A percentile compares a stretch with the other conserved stretches of the same genome.
Conservation (phyloP, 192 early-diverging fungal genomes). For the Linnemannia exigua region DNA sequence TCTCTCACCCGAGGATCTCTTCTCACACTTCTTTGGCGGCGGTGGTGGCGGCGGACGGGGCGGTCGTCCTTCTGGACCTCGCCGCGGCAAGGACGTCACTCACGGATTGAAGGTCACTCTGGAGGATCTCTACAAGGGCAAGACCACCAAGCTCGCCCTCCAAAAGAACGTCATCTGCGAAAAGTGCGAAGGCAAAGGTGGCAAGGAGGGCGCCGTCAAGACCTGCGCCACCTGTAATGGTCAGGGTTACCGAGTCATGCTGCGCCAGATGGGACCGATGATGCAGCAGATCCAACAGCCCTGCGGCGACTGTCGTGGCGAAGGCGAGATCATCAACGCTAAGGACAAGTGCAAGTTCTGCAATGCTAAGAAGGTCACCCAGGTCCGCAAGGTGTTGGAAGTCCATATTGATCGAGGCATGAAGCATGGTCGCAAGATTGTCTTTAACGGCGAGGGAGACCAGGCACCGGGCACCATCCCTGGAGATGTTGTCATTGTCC, state of each 20-base stretch:
- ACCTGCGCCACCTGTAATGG: conserved; percentile 87
- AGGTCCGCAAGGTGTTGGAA: conserved; percentile 95
- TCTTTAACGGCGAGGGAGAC: conserved; percentile 95
- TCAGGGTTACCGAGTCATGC: conserved; percentile 85
- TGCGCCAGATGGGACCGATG: conserved; percentile 98
- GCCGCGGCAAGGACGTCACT: conserved; percentile 93
- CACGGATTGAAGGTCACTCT: conserved; percentile 87
- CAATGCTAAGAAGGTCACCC: conserved; percentile 85
- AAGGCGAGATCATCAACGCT: conserved; percentile 89
- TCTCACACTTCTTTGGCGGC: conserved; percentile 97
- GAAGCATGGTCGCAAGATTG: conserved; percentile 94
- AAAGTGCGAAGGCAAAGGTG: conserved; percentile 95
- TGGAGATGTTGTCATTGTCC: conserved; percentile 95
- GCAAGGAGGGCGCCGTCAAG: conserved; percentile 92
- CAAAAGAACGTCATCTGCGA: conserved; percentile 92
- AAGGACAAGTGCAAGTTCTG: conserved; percentile 92
- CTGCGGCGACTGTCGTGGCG: conserved; percentile 89
- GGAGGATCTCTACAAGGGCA: conserved; percentile 91
- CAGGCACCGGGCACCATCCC: conserved; percentile 92
- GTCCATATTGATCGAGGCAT: conserved; percentile 98
- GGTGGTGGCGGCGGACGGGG: conserved; percentile 83
- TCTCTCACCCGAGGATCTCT: conserved; percentile 92
- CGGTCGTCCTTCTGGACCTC: conserved; percentile 80
- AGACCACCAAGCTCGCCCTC: conserved; percentile 91
- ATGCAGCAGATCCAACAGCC: conserved; percentile 99